phyloP scores from a whole-genome alignment of 257 asterid species.

The Solanum okadae region DNA sequence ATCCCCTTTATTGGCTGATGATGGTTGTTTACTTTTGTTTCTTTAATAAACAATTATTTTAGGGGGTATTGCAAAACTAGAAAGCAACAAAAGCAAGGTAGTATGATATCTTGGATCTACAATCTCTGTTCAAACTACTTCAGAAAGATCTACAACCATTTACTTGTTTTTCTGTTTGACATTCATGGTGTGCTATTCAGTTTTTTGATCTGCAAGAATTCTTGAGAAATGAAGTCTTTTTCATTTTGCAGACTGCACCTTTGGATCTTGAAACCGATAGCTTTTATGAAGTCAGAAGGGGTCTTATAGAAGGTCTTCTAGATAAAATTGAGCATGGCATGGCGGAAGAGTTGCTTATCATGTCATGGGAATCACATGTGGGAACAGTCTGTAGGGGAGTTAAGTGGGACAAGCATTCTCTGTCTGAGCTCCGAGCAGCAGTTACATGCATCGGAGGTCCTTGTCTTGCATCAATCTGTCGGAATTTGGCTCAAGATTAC shows the following conservation, averaged over 20 bases:
- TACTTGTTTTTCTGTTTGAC: neutral
- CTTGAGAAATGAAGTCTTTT: neutral
- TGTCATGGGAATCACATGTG: conserved; percentile 54
- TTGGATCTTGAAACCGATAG: conserved; percentile 79
- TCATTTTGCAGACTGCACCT: conserved; percentile 66
- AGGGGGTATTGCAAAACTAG: neutral
- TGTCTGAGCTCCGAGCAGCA: conserved; percentile 60
- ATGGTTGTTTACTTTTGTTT: neutral
- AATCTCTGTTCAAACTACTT: neutral
- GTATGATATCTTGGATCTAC: neutral
- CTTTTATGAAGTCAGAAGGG: conserved; percentile 63
- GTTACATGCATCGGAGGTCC: conserved; percentile 80
- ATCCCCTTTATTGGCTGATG: neutral
- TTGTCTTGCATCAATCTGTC: conserved; percentile 63
- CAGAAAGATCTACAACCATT: neutral
- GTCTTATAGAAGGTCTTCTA: conserved; percentile 51
- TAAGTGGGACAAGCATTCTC: conserved; percentile 73
- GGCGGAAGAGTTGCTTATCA: conserved; percentile 79
- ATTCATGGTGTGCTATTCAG: neutral
- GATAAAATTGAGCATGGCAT: conserved; percentile 55
- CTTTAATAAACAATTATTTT: neutral
- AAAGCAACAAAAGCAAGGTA: neutral
- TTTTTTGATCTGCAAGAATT: neutral
- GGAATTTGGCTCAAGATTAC: conserved; percentile 86
- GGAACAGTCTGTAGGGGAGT: conserved; percentile 88